These are phyloP conservation scores for Yarrowia sp. DNA, from an alignment of 805 yeast genomes.

Conservation along the genomic window DNA sequence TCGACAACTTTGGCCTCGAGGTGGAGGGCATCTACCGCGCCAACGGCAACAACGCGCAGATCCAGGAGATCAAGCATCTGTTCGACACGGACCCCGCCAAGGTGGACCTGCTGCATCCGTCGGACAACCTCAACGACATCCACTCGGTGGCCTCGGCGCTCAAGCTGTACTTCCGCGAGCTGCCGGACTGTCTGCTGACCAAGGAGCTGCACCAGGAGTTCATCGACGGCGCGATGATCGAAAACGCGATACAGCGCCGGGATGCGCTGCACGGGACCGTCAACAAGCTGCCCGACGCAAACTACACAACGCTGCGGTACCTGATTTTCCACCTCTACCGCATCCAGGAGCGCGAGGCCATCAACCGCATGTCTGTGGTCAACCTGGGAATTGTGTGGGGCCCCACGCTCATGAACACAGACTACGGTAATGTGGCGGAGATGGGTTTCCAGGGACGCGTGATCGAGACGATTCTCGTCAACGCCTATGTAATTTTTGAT, in stretches of 20 bases:
- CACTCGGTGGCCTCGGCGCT: slow-evolving; percentile 84
- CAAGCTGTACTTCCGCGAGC: slow-evolving; percentile 74
- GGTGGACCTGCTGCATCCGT: slow-evolving; percentile 52
- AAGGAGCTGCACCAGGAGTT: slow-evolving; percentile 58
- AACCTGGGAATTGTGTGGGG: slow-evolving; percentile 94
- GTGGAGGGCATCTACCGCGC: slow-evolving; percentile 88
- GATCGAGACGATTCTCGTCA: slow-evolving; percentile 77
- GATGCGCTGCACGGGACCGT: slow-evolving; percentile 81
- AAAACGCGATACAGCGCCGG: slow-evolving; percentile 58
- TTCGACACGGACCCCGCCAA: slow-evolving; percentile 63
- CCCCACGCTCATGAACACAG: slow-evolving; percentile 73
- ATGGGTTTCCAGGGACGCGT: slow-evolving; percentile 73
- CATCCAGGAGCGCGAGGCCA: slow-evolving; percentile 58
- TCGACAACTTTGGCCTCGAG: slow-evolving; percentile 80
- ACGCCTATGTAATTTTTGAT: slow-evolving; percentile 79
- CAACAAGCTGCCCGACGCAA: slow-evolving; percentile 89
- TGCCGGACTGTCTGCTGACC: slow-evolving; percentile 86
- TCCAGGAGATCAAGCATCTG: slow-evolving; percentile 66
- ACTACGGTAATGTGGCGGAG: slow-evolving; percentile 64
- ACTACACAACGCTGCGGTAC: slow-evolving; percentile 85
- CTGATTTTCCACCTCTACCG: slow-evolving; percentile 80
- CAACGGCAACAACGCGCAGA: slow-evolving; percentile 71
- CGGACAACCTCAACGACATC: slow-evolving; percentile 69
- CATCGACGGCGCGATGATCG: slow-evolving; percentile 67
- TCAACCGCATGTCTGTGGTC: slow-evolving; percentile 78